Percentiles rank a stretch among this genome's conserved stretches.
These are phyloP conservation scores for Marasmius oreades DNA, from an alignment of 1,284 basidiomycete species.

Conservation along the genomic window DNA sequence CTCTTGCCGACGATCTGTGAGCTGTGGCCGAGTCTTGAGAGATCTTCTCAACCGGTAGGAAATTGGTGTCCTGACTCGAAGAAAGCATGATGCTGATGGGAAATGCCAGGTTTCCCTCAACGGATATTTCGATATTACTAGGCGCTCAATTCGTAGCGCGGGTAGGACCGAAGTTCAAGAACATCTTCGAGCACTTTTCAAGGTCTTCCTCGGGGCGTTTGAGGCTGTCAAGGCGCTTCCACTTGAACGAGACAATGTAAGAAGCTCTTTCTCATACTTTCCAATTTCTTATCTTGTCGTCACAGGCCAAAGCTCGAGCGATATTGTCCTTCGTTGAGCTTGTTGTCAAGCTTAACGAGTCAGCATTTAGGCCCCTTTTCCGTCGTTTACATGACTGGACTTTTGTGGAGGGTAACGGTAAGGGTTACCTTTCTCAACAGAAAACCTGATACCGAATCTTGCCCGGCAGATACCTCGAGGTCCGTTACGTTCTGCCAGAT, in stretches of 20 bases:
- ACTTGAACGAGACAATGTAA: conserved; percentile 33
- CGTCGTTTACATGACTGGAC: conserved; percentile 95
- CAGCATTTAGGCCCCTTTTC: conserved; percentile 90
- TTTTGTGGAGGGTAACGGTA: conserved; percentile 58
- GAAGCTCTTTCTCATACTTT: conserved; percentile 10
- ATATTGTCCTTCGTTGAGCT: conserved; percentile 83
- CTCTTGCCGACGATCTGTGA: conserved; percentile 62
- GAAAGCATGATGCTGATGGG: neutral
- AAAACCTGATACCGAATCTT: neutral
- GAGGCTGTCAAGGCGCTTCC: conserved; percentile 43
- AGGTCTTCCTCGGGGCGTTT: conserved; percentile 80
- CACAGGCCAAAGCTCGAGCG: conserved; percentile 49
- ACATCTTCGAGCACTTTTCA: conserved; percentile 73
- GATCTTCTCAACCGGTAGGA: conserved; percentile 32
- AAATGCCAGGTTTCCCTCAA: conserved; percentile 32
- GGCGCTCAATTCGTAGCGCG: conserved; percentile 62
- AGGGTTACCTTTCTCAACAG: conserved; percentile 20
- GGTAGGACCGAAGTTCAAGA: conserved; percentile 64
- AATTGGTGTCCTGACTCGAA: neutral
- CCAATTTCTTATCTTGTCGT: conserved; percentile 2
- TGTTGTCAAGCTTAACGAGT: conserved; percentile 92
- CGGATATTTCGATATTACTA: conserved; percentile 68
- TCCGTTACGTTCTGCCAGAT: conserved; percentile 72
- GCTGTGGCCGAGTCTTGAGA: conserved; percentile 44
- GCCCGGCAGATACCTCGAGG: conserved; percentile 33